Evolutionary conservation across 2,329 filamentous ascomycete species (phyloP), one percentile per base, ranked within the genome.

Genomic region (Epichloe elymi): DNA sequence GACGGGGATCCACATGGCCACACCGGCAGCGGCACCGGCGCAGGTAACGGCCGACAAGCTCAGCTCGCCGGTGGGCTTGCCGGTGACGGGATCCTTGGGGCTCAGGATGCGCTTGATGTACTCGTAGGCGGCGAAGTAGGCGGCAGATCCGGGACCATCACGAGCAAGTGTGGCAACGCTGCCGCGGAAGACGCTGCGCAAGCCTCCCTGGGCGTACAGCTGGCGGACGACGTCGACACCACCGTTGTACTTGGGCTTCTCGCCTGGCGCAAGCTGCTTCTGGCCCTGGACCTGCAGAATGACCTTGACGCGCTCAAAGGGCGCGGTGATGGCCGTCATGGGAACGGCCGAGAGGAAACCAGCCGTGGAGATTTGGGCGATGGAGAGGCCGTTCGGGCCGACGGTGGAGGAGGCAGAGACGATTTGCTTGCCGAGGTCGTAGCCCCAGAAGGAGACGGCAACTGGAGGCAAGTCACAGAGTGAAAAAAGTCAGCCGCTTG

Each of bases 1-100:
- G 41, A 98, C 90, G 50, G 93, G 90, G 59, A 96, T 93, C 93
- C 93, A 98, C 93, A 98, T 98, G 56, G 93, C 93, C 26, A 98
- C 80, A 63, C 93, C 93, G 0, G 93, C 93, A 4, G 84, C 86
- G 56, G 87, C 93, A 60, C 93, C 93, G 2, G 93, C 93, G 30
- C 81, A 79, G 60, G 90, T 88, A 52, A 98, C 79, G 11, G 93
- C 93, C 2, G 80, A 72, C 56, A 98, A 74, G 61, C 85, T 91
- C 52, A 97, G 71, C 60, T 93, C 75, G 41, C 89, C 90, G 4
- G 75, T 79, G 2, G 86, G 78, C 63, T 84, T 82, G 23, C 88
- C 88, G 0, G 77, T 80, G 17, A 76, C 70, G 3, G 80, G 82
- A 61, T 96, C 88, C 62, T 86, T 80, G 41, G 91, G 93, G 3